Base-by-base conservation (phyloP, 192 early-diverging fungal genomes). In the Gonapodya prolifera region DNA sequence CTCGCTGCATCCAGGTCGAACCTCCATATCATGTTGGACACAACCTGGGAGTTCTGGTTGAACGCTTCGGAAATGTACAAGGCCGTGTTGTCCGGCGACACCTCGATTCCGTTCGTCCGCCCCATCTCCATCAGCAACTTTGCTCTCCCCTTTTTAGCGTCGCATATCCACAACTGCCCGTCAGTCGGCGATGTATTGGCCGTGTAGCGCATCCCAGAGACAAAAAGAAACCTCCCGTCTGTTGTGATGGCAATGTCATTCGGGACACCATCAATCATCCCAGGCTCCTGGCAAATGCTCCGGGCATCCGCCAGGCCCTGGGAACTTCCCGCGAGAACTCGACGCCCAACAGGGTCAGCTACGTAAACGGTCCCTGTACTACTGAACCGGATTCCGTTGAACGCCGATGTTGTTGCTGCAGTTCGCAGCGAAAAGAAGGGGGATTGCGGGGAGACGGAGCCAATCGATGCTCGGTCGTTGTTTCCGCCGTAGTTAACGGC, bases 91-190 rank as follows among this genome's bases (percentile, higher is more conserved):
- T 87, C 84, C 1, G 86, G 85, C 75, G 83, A 84, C 34, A 89
- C 79, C 70, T 89, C 87, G 36, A 89, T 86, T 13, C 87, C 87
- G 71, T 89, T 89, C 1, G 87, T 89, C 70, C 87, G 85, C 29
- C 81, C 75, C n/a, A n/a, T n/a, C 13, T 29, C 2, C 0, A 77
- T 80, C 1, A 89, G 79, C 76, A 69, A 78, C 0, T 0, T 80
- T 8, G 87, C 83, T 30, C n/a, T 78, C 69, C 86, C 86, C 0
- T 2, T 36, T n/a, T n/a, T n/a, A 35, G 35, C 31, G 76, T 80
- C 80, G 81, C 86, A 87, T 0, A 81, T 83, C 86, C 86, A 87
- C 71, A 87, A 80, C 35, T 86, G 85, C 69, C 86, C 86, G 34
- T 81, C 82, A 34, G 83, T 83, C 18, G 83, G 31, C 13, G 34